Percentiles rank a stretch among this genome's conserved stretches.
Conservation (phyloP, 2,329 filamentous ascomycete genomes). For the Talaromyces sp. region DNA sequence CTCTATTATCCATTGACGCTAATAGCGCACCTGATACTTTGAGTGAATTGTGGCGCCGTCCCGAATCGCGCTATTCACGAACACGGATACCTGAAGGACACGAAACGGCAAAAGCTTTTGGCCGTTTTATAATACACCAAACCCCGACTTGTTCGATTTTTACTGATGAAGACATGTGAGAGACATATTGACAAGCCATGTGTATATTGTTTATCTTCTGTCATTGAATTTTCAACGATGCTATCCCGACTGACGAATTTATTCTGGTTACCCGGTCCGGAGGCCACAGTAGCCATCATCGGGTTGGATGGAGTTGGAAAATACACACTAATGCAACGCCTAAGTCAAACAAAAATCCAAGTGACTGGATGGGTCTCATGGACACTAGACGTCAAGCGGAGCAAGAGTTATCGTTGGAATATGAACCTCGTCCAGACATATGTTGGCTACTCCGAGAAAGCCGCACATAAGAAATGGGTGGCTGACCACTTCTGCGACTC, state of each 20-base stretch:
- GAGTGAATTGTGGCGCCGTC: neutral
- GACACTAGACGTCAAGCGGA: neutral
- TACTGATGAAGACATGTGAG: no score
- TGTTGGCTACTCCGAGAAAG: neutral
- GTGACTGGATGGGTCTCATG: neutral
- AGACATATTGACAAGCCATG: no score
- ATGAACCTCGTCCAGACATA: slow-evolving; percentile 3
- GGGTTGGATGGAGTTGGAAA: neutral
- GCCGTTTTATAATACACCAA: no score
- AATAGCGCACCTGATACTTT: neutral
- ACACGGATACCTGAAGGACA: neutral
- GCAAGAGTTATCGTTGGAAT: neutral
- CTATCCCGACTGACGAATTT: neutral
- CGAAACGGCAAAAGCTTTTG: neutral
- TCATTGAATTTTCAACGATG: neutral
- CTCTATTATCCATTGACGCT: neutral
- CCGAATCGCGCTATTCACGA: neutral
- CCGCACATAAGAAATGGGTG: neutral
- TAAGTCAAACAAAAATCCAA: neutral
- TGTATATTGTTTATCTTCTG: no score
- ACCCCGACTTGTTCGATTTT: no score
- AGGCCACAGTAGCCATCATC: neutral
- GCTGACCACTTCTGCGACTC: slow-evolving; percentile 1
- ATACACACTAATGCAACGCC: slow-evolving; percentile 1
- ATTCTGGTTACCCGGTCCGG: neutral